A percentile compares a stretch with the other conserved stretches of the same genome.
phyloP scores from a whole-genome alignment of 306 rosid species.

The Carpinus fangiana region DNA sequence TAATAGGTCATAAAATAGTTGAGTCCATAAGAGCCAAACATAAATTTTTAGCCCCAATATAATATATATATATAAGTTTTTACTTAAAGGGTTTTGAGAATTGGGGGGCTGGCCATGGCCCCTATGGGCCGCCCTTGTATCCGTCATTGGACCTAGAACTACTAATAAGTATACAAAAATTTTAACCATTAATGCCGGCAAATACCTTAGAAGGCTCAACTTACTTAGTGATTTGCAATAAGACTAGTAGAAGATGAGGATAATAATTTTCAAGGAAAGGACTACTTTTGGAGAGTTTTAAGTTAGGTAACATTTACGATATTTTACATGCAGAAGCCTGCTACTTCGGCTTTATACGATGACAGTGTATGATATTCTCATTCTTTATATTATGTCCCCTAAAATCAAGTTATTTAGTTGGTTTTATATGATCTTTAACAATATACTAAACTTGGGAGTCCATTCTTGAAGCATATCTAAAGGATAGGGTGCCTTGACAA shows the following conservation, averaged over 20 bases:
- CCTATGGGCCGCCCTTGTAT: too few species aligned
- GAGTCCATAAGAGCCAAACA: too few species aligned
- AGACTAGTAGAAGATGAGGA: neutral
- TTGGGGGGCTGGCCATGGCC: too few species aligned
- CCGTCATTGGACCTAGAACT: neutral
- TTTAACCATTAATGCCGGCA: too few species aligned
- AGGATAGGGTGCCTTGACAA: neutral
- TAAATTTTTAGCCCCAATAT: too few species aligned
- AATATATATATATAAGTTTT: too few species aligned
- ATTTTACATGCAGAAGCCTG: neutral
- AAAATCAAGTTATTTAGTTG: neutral
- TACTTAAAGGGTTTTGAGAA: too few species aligned
- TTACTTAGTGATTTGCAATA: neutral
- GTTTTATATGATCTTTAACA: neutral
- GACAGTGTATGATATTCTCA: neutral
- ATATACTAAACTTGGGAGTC: neutral
- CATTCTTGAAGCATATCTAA: neutral
- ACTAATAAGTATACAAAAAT: neutral
- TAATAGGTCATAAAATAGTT: too few species aligned
- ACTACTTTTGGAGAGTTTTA: neutral
- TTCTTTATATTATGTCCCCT: neutral
- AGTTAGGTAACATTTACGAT: neutral
- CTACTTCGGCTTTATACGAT: neutral
- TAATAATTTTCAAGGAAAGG: neutral
- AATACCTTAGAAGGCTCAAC: too few species aligned